Evolutionary conservation across 2,329 filamentous ascomycete species (phyloP).

Genomic region (Knufia fluminis): DNA sequence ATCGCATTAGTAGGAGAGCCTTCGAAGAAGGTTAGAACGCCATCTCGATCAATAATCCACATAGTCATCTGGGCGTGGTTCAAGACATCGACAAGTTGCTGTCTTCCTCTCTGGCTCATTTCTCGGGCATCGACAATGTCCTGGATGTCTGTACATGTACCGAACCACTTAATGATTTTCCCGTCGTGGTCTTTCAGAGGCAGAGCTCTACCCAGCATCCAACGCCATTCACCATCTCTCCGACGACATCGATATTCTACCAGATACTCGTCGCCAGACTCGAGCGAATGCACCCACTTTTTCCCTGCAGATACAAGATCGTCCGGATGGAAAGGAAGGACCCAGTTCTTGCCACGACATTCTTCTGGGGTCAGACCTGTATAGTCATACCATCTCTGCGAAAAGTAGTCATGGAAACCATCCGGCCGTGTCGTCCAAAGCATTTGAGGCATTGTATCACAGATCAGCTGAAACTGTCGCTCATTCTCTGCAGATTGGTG

Average conservation of each 20-base stretch:
- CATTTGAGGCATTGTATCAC: slow-evolving; percentile 61
- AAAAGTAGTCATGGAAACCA: slow-evolving; percentile 64
- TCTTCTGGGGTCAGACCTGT: slow-evolving; percentile 57
- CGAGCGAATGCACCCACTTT: slow-evolving; percentile 54
- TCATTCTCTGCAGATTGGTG: slow-evolving; percentile 63
- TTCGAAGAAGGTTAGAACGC: slow-evolving; percentile 59
- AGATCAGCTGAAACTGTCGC: slow-evolving; percentile 64
- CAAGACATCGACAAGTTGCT: slow-evolving; percentile 64
- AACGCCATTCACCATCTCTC: slow-evolving; percentile 62
- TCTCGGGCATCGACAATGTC: slow-evolving; percentile 62
- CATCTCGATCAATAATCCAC: slow-evolving; percentile 58
- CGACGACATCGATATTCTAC: slow-evolving; percentile 63
- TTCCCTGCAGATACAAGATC: slow-evolving; percentile 50
- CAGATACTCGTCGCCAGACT: slow-evolving; percentile 58
- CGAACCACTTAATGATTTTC: slow-evolving; percentile 69
- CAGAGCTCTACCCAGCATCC: slow-evolving; percentile 66
- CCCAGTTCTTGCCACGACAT: slow-evolving; percentile 56
- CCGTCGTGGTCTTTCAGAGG: slow-evolving; percentile 59
- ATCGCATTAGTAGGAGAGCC: slow-evolving; percentile 48
- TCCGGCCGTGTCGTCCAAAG: slow-evolving; percentile 65
- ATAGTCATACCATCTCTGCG: slow-evolving; percentile 69
- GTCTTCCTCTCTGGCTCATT: slow-evolving; percentile 55
- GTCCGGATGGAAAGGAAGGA: slow-evolving; percentile 58
- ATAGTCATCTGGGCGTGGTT: slow-evolving; percentile 66
- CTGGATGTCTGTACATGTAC: slow-evolving; percentile 71